Base-by-base conservation (phyloP, 2,329 filamentous ascomycete genomes). In the Penicillium sp. region DNA sequence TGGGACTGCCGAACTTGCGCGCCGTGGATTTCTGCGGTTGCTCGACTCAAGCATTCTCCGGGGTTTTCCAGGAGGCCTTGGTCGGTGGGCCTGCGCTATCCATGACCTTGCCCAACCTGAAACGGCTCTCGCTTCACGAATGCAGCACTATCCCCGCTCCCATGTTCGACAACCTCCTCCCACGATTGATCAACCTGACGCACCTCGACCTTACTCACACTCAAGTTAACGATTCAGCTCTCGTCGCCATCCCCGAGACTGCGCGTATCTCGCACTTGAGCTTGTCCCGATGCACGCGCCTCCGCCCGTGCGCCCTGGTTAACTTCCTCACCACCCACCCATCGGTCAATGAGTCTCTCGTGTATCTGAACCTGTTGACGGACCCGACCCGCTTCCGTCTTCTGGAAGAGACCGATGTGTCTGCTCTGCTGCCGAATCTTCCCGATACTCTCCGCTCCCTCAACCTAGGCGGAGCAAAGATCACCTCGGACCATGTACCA, bases 191-290 rank as follows among this genome's bases (percentile, higher is more conserved):
- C 27, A 80, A 83, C 54, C 77, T 92, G 53, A 93, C 90, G 1
- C 89, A 93, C 70, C 83, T 94, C 38, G 90, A 94, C 68, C 81
- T 93, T n/a, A 85, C 88, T 10, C 89, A 89, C 64, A 93, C 90
- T 1, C 84, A 88, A 64, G 85, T 94, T 66, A 92, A 87, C 35
- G 85, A 91, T 71, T 78, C 81, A 25, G 89, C 90, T 5, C 80
- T 94, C 17, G 78, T 83, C 65, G 85, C 85, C 21, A 89, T 93
- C 61, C 89, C 90, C 0, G 70, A 80, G n/a, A 87, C 87, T 5
- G 90, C 90, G 12, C 81, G 79, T 61, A 82, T 93, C 62, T 92
- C 88, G 1, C 90, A 94, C 70, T 78, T 94, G 53, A 93, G 91
- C 68, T 77, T 94, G 47, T 86, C 88, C 61, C 90, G 89, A 74